These are phyloP conservation scores for Hypoxylon intermedium DNA, from an alignment of 495 filamentous ascomycete species.

Conservation along the genomic window DNA sequence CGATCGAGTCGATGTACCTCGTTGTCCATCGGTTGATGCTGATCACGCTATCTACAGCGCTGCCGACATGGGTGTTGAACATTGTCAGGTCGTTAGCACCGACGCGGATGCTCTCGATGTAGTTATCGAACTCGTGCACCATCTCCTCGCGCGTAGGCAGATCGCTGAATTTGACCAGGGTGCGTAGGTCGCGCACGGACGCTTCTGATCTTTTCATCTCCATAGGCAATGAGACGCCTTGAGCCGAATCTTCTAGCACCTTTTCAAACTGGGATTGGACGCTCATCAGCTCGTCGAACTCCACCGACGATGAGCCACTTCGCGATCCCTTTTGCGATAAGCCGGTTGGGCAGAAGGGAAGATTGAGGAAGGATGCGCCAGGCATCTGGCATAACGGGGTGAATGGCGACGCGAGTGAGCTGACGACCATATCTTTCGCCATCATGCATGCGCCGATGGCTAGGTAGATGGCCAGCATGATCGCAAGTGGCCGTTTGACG, in stretches of 20 bases:
- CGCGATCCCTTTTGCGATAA: conserved; percentile 3
- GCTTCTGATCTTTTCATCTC: conserved; percentile 76
- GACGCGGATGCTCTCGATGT: conserved; percentile 65
- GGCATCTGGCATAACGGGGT: conserved; percentile 71
- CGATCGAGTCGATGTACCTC: conserved; percentile 66
- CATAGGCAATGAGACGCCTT: conserved; percentile 65
- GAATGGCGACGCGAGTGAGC: conserved; percentile 57
- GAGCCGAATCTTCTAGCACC: conserved; percentile 65
- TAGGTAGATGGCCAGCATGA: conserved; percentile 60
- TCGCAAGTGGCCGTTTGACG: conserved; percentile 62
- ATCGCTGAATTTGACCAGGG: conserved; percentile 61
- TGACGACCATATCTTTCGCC: conserved; percentile 59
- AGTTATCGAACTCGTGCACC: conserved; percentile 69
- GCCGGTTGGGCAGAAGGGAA: conserved; percentile 64
- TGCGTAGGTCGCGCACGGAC: conserved; percentile 74
- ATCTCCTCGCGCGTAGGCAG: conserved; percentile 63
- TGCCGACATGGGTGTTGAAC: conserved; percentile 73
- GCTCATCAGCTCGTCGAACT: conserved; percentile 72
- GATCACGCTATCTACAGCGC: conserved; percentile 73
- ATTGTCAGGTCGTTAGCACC: conserved; percentile 64
- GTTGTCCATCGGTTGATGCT: conserved; percentile 67
- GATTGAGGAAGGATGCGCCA: conserved; percentile 60
- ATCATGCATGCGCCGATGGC: conserved; percentile 56
- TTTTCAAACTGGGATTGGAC: conserved; percentile 71
- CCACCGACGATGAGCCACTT: conserved; percentile 46